Percentiles rank a stretch among this genome's conserved stretches.
These are phyloP conservation scores for Phytopythium cucurbitacearum DNA, from an alignment of 352 stramenopile species.

Conservation along the genomic window DNA sequence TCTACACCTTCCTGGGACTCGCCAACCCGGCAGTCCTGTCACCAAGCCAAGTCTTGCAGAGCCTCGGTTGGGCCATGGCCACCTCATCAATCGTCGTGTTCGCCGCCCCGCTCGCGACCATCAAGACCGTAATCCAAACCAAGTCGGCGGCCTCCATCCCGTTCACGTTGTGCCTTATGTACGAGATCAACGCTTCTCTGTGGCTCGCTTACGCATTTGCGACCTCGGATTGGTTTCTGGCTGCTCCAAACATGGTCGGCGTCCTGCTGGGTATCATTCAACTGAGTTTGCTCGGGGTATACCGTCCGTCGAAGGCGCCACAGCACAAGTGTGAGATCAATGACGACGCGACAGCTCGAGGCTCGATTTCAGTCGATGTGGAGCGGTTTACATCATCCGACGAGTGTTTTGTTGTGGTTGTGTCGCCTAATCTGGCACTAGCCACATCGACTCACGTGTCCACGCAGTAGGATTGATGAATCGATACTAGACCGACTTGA, in stretches of 20 bases:
- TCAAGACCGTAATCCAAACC: slow-evolving; percentile 21
- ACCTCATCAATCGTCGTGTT: slow-evolving; percentile 13
- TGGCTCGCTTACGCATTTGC: slow-evolving; percentile 48
- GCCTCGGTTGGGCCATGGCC: too few relatives aligned
- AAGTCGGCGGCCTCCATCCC: slow-evolving; percentile 38
- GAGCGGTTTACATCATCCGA: too few relatives aligned
- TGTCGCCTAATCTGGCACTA: too few relatives aligned
- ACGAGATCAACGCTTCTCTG: slow-evolving; percentile 42
- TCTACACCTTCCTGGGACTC: slow-evolving; percentile 20
- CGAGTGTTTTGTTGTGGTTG: too few relatives aligned
- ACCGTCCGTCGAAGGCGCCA: slow-evolving; percentile 8
- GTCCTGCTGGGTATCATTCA: slow-evolving; percentile 31
- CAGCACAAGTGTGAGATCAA: too few relatives aligned
- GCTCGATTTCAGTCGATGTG: too few relatives aligned
- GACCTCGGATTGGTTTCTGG: slow-evolving; percentile 36
- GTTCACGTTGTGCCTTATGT: slow-evolving; percentile 37
- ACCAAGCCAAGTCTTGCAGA: too few relatives aligned
- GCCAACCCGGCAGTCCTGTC: not conserved
- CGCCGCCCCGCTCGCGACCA: slow-evolving; percentile 23
- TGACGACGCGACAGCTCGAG: too few relatives aligned
- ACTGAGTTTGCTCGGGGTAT: slow-evolving; percentile 42
- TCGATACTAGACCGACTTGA: too few relatives aligned
- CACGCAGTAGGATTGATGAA: too few relatives aligned
- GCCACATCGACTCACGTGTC: too few relatives aligned
- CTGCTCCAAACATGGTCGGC: slow-evolving; percentile 33